Evolutionary conservation across 2,329 filamentous ascomycete genomes (phyloP).

Genomic region (Hypoxylon sp.): DNA sequence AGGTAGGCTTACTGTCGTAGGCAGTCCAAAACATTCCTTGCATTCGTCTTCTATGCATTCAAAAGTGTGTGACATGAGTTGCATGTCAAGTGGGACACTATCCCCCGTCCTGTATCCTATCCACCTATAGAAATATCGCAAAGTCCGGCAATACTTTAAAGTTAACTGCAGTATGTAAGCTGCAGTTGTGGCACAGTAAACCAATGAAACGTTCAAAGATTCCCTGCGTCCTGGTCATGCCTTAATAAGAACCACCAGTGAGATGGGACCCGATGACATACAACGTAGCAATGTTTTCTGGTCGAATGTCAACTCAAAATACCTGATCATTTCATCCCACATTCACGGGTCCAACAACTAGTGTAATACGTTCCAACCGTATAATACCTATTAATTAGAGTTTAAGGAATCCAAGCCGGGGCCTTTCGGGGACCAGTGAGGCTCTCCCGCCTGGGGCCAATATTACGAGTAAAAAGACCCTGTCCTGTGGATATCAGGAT

Average conservation of each 20-base stretch:
- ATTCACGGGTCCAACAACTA: background rate
- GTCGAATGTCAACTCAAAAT: conserved; percentile 1
- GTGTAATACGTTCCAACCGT: background rate
- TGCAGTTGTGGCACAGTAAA: conserved; percentile 1
- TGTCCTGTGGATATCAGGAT: conserved; percentile 13
- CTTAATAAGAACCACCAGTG: conserved; percentile 7
- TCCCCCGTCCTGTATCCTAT: conserved; percentile 3
- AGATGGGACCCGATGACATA: conserved; percentile 5
- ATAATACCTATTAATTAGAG: background rate
- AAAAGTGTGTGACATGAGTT: conserved; percentile 18
- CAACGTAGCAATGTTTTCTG: background rate
- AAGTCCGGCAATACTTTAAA: conserved; percentile 2
- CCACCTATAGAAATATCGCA: background rate
- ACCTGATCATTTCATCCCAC: background rate
- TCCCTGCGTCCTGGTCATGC: conserved; percentile 1
- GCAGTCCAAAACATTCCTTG: conserved; percentile 15
- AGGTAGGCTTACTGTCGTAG: conserved; percentile 11
- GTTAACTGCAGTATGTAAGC: conserved; percentile 12
- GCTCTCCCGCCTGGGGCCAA: conserved; percentile 1
- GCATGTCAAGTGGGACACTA: conserved; percentile 6
- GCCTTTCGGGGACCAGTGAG: conserved; percentile 3
- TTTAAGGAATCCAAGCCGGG: background rate
- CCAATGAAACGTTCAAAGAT: conserved; percentile 4
- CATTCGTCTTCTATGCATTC: conserved; percentile 11
- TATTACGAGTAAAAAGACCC: conserved; percentile 4